These are phyloP conservation scores for Bimuria novae-zelandiae DNA, from an alignment of 2,329 filamentous ascomycete genomes.

Conservation along the genomic window DNA sequence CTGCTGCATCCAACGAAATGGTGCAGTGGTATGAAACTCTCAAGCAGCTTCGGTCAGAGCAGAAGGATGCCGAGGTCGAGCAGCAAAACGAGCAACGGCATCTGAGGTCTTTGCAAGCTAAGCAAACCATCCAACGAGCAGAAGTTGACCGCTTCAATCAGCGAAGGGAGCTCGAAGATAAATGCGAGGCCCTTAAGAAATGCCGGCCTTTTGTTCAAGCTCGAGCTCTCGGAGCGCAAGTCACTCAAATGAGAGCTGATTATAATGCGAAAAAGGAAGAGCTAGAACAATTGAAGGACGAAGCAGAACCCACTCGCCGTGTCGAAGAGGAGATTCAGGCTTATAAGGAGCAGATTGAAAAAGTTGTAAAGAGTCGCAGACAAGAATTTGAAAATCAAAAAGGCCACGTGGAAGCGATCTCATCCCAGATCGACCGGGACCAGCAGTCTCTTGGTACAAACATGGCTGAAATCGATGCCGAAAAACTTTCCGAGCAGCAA, in stretches of 20 bases:
- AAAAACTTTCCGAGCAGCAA: conserved; percentile 49
- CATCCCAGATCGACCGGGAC: conserved; percentile 36
- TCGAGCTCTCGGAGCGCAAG: conserved; percentile 56
- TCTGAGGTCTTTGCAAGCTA: conserved; percentile 69
- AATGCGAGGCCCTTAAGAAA: conserved; percentile 67
- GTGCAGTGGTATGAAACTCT: conserved; percentile 76
- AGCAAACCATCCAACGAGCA: conserved; percentile 74
- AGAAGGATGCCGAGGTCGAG: conserved; percentile 66
- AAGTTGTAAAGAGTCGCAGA: conserved; percentile 61
- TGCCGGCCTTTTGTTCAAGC: conserved; percentile 70
- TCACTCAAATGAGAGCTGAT: conserved; percentile 59
- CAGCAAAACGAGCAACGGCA: conserved; percentile 64
- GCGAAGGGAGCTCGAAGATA: conserved; percentile 68
- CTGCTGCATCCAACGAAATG: conserved; percentile 83
- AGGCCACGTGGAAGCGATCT: conserved; percentile 52
- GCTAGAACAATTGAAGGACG: conserved; percentile 62
- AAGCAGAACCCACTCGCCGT: conserved; percentile 69
- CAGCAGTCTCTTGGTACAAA: conserved; percentile 49
- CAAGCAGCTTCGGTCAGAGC: conserved; percentile 69
- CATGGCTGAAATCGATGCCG: conserved; percentile 48
- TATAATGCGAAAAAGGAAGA: conserved; percentile 61
- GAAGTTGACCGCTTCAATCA: conserved; percentile 85
- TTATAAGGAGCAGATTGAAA: conserved; percentile 65
- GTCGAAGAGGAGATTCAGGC: conserved; percentile 71
- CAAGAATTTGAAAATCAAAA: conserved; percentile 61